These are phyloP conservation scores for Coemansia sp. DNA, from an alignment of 192 early-diverging fungal genomes.

Conservation along the genomic window DNA sequence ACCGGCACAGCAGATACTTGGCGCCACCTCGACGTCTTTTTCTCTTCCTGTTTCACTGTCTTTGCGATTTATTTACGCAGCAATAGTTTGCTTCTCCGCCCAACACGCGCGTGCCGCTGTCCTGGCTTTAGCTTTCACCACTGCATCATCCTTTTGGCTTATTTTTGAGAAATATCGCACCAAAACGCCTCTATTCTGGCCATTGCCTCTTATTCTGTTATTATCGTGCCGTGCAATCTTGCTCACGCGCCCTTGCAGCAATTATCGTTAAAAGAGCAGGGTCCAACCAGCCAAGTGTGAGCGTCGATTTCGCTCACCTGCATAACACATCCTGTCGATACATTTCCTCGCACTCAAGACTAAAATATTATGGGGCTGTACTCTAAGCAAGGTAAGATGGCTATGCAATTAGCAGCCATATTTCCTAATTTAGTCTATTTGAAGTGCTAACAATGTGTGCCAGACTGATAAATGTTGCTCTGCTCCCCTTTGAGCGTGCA, in stretches of 20 bases:
- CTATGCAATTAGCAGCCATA: background rate
- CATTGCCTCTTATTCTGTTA: background rate
- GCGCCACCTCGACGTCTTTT: background rate
- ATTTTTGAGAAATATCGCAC: background rate
- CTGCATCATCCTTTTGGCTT: background rate
- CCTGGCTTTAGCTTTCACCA: background rate
- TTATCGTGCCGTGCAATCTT: background rate
- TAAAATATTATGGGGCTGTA: constrained; percentile 4
- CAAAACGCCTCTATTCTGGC: background rate
- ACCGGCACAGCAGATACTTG: background rate
- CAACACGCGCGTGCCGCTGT: background rate
- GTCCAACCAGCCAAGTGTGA: background rate
- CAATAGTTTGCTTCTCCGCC: background rate
- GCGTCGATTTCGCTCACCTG: background rate
- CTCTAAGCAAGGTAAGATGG: constrained; percentile 10
- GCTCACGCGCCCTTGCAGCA: background rate
- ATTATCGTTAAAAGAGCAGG: constrained; percentile 1
- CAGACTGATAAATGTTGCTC: background rate
- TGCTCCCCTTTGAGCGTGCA: background rate
- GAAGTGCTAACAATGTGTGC: background rate
- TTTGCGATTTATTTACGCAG: constrained; percentile 1
- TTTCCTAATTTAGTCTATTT: constrained; percentile 1
- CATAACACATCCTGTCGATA: background rate
- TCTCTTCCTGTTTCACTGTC: background rate
- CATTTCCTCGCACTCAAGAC: background rate